These are phyloP conservation scores for Claviceps monticola DNA, from an alignment of 2,329 filamentous ascomycete genomes.

Conservation along the genomic window DNA sequence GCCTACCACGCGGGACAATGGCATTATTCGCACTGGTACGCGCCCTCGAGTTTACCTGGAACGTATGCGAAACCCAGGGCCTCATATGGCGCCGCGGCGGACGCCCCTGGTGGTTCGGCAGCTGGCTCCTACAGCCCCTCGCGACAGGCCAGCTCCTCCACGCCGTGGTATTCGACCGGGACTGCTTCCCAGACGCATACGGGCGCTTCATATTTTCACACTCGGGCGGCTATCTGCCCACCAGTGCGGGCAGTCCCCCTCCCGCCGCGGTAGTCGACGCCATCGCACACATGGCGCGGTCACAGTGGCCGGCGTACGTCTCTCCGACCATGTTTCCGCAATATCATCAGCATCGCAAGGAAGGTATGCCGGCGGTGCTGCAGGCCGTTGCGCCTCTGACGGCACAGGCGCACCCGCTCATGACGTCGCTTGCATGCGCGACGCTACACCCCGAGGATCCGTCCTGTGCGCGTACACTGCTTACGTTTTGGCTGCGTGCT, in stretches of 20 bases:
- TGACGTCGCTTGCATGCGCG: conserved; percentile 75
- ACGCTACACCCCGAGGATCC: conserved; percentile 78
- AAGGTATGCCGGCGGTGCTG: conserved; percentile 51
- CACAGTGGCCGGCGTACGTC: conserved; percentile 75
- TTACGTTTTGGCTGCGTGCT: conserved; percentile 74
- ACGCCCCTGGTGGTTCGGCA: conserved; percentile 70
- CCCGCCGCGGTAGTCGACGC: conserved; percentile 67
- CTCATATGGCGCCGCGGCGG: conserved; percentile 48
- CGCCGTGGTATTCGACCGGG: conserved; percentile 62
- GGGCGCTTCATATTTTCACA: conserved; percentile 49
- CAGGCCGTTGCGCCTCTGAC: conserved; percentile 61
- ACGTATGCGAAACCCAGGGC: conserved; percentile 62
- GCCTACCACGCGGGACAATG: conserved; percentile 58
- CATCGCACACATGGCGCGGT: conserved; percentile 64
- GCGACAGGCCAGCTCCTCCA: conserved; percentile 65
- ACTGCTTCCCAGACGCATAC: conserved; percentile 50
- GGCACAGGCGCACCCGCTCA: conserved; percentile 72
- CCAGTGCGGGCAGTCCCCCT: conserved; percentile 30
- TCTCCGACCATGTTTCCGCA: conserved; percentile 78
- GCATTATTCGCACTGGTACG: conserved; percentile 72
- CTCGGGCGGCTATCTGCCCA: conserved; percentile 62
- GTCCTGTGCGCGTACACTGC: conserved; percentile 73
- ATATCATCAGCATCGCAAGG: conserved; percentile 32
- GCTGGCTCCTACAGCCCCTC: conserved; percentile 67
- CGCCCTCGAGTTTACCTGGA: conserved; percentile 77